phyloP scores from a whole-genome alignment of 139 green algal species.

The Zygnema circumcarinatum region DNA sequence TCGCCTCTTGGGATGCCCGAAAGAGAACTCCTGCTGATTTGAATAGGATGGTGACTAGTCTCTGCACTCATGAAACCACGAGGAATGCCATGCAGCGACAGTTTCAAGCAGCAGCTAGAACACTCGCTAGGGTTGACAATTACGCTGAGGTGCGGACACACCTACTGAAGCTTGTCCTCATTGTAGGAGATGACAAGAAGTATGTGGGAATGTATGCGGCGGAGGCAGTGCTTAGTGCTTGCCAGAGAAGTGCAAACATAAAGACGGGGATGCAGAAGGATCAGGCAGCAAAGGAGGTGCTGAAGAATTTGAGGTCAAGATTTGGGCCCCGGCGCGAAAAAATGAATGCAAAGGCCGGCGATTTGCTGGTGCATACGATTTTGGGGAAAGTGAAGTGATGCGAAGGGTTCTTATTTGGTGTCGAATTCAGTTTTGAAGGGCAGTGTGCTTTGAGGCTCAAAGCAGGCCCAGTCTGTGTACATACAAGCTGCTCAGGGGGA shows the following conservation, averaged over 20 bases:
- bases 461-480: too few species aligned
- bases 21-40: neutral
- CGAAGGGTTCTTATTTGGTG: too few species aligned
- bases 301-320: neutral
- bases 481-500: too few species aligned
- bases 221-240: neutral
- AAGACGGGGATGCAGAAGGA: neutral
- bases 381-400: neutral
- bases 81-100: conserved; percentile 2
- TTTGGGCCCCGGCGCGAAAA: neutral
- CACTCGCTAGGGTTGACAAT: neutral
- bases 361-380: neutral
- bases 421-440: too few species aligned
- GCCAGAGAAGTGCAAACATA: neutral
- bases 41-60: conserved; percentile 3
- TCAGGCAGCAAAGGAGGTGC: neutral
- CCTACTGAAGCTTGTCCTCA: neutral
- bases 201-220: conserved; percentile 7
- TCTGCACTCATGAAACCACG: neutral
- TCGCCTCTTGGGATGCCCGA: neutral
- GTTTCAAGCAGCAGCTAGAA: conserved; percentile 6
- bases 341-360: conserved; percentile 17
- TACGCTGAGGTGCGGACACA: neutral
- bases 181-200: conserved; percentile 11
- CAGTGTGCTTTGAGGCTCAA: too few species aligned